Percentiles rank a stretch among this genome's conserved stretches.
phyloP scores from a whole-genome alignment of 768 basidiomycete genomes.

The Suillus discolor region DNA sequence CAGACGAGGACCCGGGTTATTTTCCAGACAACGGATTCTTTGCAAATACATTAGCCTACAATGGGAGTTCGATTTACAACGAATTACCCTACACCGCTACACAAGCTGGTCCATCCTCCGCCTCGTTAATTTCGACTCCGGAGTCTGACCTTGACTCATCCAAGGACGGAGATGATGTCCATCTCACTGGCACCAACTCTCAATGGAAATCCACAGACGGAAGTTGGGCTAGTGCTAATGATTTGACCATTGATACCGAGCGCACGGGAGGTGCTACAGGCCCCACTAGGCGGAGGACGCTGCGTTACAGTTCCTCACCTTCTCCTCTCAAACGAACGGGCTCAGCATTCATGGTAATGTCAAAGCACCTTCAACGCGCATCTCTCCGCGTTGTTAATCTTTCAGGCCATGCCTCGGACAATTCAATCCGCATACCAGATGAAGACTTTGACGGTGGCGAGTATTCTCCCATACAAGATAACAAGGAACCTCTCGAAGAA shows the following conservation, averaged over 20 bases:
- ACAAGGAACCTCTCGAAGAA: slow-evolving; percentile 38
- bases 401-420: slow-evolving; percentile 59
- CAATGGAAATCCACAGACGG: slow-evolving; percentile 32
- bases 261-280: slow-evolving; percentile 42
- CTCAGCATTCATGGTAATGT: slow-evolving; percentile 58
- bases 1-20: slow-evolving; percentile 53
- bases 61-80: not conserved
- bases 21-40: slow-evolving; percentile 43
- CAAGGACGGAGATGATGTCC: slow-evolving; percentile 60
- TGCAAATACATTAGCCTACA: slow-evolving; percentile 17
- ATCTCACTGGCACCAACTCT: slow-evolving; percentile 57
- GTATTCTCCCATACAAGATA: slow-evolving; percentile 33
- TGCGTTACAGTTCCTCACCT: slow-evolving; percentile 54
- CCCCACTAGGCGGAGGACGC: slow-evolving; percentile 37
- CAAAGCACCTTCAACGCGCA: slow-evolving; percentile 58
- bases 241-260: slow-evolving; percentile 48
- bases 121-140: slow-evolving; percentile 46
- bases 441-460: slow-evolving; percentile 39
- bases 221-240: slow-evolving; percentile 28
- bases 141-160: slow-evolving; percentile 41
- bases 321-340: slow-evolving; percentile 67
- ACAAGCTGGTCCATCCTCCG: slow-evolving; percentile 51
- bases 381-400: slow-evolving; percentile 85
- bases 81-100: slow-evolving; percentile 30
- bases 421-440: slow-evolving; percentile 58